Evolutionary conservation across 352 stramenopile species (phyloP).

Genomic region (Elongisporangium anandrum): DNA sequence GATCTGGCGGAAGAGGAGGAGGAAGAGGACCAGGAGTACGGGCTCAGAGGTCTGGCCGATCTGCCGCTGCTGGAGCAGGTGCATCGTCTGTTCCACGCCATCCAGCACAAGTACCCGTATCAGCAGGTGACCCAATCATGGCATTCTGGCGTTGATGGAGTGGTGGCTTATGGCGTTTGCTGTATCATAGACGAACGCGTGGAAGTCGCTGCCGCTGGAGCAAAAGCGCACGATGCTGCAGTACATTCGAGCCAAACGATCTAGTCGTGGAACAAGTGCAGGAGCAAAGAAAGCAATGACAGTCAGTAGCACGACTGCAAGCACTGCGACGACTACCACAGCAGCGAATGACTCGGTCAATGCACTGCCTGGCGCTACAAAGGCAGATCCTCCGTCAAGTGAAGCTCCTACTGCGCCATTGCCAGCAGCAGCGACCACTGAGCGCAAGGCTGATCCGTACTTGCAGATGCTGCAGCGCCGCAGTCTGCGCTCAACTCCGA

Average conservation of each 20-base stretch:
- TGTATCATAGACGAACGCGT: constrained; percentile 51
- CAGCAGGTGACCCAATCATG: constrained; percentile 40
- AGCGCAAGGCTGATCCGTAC: constrained; percentile 61
- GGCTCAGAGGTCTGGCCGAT: constrained; percentile 51
- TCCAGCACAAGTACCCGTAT: constrained; percentile 79
- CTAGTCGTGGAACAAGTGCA: constrained; percentile 1
- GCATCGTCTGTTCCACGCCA: constrained; percentile 80
- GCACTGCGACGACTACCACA: too few relatives aligned
- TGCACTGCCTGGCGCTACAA: constrained; percentile 2
- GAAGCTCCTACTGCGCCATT: background rate
- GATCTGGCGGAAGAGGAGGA: constrained; percentile 1
- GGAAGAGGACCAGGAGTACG: constrained; percentile 56
- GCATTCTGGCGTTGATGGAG: background rate
- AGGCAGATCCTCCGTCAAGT: background rate
- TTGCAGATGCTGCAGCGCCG: constrained; percentile 78
- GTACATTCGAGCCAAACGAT: constrained; percentile 74
- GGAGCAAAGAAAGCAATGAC: constrained; percentile 1
- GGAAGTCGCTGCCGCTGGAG: constrained; percentile 67
- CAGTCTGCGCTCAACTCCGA: constrained; percentile 27
- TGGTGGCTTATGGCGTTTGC: constrained; percentile 3
- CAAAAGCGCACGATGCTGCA: constrained; percentile 79
- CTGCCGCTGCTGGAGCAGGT: constrained; percentile 82
- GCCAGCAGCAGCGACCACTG: constrained; percentile 1
- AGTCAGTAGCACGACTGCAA: background rate
- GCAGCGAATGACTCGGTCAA: too few relatives aligned